Evolutionary conservation across 768 basidiomycete genomes (phyloP).

Genomic region (Suillus variegatus): DNA sequence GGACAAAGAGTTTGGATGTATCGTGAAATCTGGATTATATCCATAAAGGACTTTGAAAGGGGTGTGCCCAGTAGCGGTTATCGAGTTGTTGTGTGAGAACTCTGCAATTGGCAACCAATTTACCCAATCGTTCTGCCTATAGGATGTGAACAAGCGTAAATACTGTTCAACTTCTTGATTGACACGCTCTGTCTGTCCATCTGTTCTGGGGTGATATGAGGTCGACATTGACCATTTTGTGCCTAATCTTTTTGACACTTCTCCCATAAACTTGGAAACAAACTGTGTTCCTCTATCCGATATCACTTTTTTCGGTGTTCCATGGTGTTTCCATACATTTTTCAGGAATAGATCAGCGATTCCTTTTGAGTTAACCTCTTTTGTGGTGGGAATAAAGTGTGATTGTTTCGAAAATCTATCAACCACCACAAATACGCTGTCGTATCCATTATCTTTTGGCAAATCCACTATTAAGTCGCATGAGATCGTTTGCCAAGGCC

Average conservation of each 20-base stretch:
- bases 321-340: constrained; percentile 7
- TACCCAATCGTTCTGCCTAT: constrained; percentile 37
- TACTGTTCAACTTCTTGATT: constrained; percentile 40
- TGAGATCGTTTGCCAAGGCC: constrained; percentile 1
- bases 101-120: constrained; percentile 33
- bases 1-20: not conserved
- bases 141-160: constrained; percentile 33
- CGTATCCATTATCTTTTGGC: not conserved
- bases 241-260: not conserved
- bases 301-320: constrained; percentile 1
- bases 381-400: not conserved
- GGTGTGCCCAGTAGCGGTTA: constrained; percentile 24
- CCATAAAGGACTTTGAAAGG: constrained; percentile 29
- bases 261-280: not conserved
- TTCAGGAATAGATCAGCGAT: not conserved
- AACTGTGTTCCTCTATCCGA: constrained; percentile 9
- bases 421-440: not conserved
- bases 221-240: constrained; percentile 23
- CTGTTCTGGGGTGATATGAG: constrained; percentile 41
- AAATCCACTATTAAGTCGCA: constrained; percentile 8
- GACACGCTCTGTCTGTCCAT: constrained; percentile 42
- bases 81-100: constrained; percentile 36
- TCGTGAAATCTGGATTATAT: not conserved
- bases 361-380: not conserved
- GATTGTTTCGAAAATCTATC: constrained; percentile 1